Evolutionary conservation across 2,329 filamentous ascomycete genomes (phyloP).

Genomic region (Diplodia corticola): DNA sequence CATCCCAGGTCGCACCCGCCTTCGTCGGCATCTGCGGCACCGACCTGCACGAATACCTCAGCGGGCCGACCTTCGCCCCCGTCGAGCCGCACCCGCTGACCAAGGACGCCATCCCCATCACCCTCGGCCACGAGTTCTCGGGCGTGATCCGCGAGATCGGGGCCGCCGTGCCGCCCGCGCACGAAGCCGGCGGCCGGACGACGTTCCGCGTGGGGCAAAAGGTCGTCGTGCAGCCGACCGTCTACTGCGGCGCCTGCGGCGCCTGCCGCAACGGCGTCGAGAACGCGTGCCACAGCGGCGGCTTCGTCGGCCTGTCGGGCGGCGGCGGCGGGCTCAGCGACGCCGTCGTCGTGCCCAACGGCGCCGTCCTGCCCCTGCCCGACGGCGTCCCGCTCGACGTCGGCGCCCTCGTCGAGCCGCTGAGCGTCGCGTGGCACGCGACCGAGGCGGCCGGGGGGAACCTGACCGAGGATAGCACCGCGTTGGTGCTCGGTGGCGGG

Average conservation of each 20-base stretch:
- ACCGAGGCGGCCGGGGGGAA: background rate
- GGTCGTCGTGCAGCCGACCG: constrained; percentile 61
- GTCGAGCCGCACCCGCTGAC: constrained; percentile 59
- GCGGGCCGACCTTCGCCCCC: constrained; percentile 52
- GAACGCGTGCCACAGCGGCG: constrained; percentile 61
- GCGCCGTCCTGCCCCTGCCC: constrained; percentile 53
- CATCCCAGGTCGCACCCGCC: constrained; percentile 33
- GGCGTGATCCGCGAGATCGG: constrained; percentile 63
- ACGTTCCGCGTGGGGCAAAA: constrained; percentile 55
- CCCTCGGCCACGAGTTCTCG: constrained; percentile 65
- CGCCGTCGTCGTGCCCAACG: constrained; percentile 53
- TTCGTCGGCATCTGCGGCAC: constrained; percentile 57
- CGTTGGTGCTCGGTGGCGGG: constrained; percentile 61
- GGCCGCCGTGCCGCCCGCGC: constrained; percentile 43
- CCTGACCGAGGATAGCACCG: constrained; percentile 43
- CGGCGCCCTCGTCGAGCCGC: constrained; percentile 61
- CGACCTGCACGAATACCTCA: constrained; percentile 56
- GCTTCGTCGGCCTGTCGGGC: constrained; percentile 54
- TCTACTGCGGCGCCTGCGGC: constrained; percentile 58
- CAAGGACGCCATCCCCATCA: constrained; percentile 58
- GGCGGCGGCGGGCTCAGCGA: constrained; percentile 59
- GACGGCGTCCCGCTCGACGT: constrained; percentile 54
- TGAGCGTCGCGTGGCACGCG: constrained; percentile 66
- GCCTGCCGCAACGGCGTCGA: constrained; percentile 55
- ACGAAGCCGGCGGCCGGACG: too few relatives aligned